These are phyloP conservation scores for Breynia disticha DNA, from an alignment of 441 rosid species.

Conservation along the genomic window DNA sequence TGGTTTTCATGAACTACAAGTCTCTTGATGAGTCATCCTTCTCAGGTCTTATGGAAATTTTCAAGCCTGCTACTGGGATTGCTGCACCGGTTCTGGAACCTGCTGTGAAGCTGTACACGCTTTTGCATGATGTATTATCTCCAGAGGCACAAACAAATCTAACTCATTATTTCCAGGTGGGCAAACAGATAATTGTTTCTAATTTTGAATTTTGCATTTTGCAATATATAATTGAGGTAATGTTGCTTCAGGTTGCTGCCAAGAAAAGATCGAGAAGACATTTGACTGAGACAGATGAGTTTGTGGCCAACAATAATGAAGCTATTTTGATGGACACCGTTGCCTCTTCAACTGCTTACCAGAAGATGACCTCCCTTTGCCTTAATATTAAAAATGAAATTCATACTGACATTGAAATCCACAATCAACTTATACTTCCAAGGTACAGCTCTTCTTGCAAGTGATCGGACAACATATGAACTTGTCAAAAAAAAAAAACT, in stretches of 20 bases:
- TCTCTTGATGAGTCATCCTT: conserved; percentile 81
- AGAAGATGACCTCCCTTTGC: conserved; percentile 81
- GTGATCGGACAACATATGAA: neutral
- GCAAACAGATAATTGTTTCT: neutral
- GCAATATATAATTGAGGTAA: conserved; percentile 2
- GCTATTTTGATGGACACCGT: conserved; percentile 52
- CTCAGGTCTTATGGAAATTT: conserved; percentile 68
- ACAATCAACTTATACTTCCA: conserved; percentile 81
- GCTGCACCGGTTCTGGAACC: conserved; percentile 87
- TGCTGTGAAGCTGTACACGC: conserved; percentile 82
- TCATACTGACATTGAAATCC: conserved; percentile 84
- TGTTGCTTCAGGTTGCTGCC: conserved; percentile 62
- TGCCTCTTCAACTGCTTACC: conserved; percentile 77
- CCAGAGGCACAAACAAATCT: conserved; percentile 87
- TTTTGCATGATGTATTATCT: conserved; percentile 84
- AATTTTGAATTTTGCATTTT: neutral
- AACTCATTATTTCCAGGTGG: conserved; percentile 89
- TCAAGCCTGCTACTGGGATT: conserved; percentile 74
- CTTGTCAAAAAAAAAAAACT: neutral
- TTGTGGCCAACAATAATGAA: conserved; percentile 53
- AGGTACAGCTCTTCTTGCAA: conserved; percentile 33
- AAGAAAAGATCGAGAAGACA: conserved; percentile 84
- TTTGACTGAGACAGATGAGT: conserved; percentile 89
- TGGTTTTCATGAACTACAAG: conserved; percentile 84
- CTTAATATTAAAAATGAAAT: conserved; percentile 75